Conservation (phyloP, 495 filamentous ascomycete species). For the Sporormia fimetaria region DNA sequence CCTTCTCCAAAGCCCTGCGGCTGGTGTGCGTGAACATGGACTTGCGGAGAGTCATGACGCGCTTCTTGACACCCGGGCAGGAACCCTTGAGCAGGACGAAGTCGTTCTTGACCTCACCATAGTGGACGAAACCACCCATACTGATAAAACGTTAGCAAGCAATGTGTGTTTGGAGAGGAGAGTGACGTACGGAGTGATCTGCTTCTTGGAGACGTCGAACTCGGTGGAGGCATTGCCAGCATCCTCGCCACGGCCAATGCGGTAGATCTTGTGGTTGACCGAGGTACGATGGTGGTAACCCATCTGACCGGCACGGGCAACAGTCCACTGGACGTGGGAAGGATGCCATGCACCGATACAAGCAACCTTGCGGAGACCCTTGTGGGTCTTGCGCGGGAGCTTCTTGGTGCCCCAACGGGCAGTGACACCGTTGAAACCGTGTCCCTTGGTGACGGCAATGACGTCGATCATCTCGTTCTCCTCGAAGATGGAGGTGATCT, state of each 20-base stretch:
- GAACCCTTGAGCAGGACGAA: constrained; percentile 97
- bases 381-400: constrained; percentile 99
- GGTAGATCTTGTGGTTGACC: constrained; percentile 99
- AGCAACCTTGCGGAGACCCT: constrained; percentile 99
- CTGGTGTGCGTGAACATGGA: constrained; percentile 97
- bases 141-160: too few species aligned
- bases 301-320: constrained; percentile 98
- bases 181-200: constrained; percentile 88
- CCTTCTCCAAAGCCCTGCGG: constrained; percentile 91
- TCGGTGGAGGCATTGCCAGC: constrained; percentile 89
- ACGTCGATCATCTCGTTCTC: constrained; percentile 99
- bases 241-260: constrained; percentile 82
- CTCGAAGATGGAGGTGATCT: constrained; percentile 92
- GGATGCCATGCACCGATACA: constrained; percentile 99
- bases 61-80: constrained; percentile 97
- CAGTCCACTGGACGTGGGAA: constrained; percentile 99
- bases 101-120: constrained; percentile 99
- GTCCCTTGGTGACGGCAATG: constrained; percentile 99
- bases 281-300: constrained; percentile 99
- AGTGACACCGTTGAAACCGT: constrained; percentile 96
- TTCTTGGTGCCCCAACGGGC: constrained; percentile 99
- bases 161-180: background rate
- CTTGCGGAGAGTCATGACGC: constrained; percentile 97
- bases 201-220: constrained; percentile 96
- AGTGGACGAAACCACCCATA: constrained; percentile 97